Evolutionary conservation across 192 early-diverging fungal species (phyloP).

Genomic region (Mortierella antarctica): DNA sequence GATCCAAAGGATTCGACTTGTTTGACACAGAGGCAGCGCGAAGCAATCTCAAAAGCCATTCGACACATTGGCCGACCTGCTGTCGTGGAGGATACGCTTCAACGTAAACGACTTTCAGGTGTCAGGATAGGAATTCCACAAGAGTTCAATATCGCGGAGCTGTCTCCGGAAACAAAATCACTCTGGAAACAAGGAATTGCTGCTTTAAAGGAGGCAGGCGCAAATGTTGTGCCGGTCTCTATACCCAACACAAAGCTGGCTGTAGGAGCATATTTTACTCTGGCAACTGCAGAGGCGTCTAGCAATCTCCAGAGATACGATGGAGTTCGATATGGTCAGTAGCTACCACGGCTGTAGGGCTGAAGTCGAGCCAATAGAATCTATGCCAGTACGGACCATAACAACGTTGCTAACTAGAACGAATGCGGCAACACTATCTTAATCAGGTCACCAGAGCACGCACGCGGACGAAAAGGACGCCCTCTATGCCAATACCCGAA

Average conservation of each 20-base stretch:
- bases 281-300: conserved; percentile 91
- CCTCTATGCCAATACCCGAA: conserved; percentile 72
- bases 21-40: conserved; percentile 27
- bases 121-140: conserved; percentile 27
- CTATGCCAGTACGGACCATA: not conserved
- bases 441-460: conserved; percentile 53
- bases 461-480: conserved; percentile 23
- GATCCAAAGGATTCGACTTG: conserved; percentile 74
- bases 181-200: conserved; percentile 72
- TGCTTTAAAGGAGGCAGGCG: conserved; percentile 68
- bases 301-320: conserved; percentile 92
- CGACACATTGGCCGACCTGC: not conserved
- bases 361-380: not conserved
- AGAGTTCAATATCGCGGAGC: conserved; percentile 84
- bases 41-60: conserved; percentile 12
- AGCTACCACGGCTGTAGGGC: not conserved
- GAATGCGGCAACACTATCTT: not conserved
- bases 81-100: not conserved
- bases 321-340: conserved; percentile 85
- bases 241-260: conserved; percentile 76
- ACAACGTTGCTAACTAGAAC: not conserved
- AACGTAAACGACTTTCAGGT: conserved; percentile 20
- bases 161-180: conserved; percentile 62
- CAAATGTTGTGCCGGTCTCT: conserved; percentile 74
- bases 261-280: conserved; percentile 87